A percentile compares a stretch with the other conserved stretches of the same genome.
These are phyloP conservation scores for Ceratocystiopsis sp. DNA, from an alignment of 2,329 filamentous ascomycete genomes.

Conservation along the genomic window DNA sequence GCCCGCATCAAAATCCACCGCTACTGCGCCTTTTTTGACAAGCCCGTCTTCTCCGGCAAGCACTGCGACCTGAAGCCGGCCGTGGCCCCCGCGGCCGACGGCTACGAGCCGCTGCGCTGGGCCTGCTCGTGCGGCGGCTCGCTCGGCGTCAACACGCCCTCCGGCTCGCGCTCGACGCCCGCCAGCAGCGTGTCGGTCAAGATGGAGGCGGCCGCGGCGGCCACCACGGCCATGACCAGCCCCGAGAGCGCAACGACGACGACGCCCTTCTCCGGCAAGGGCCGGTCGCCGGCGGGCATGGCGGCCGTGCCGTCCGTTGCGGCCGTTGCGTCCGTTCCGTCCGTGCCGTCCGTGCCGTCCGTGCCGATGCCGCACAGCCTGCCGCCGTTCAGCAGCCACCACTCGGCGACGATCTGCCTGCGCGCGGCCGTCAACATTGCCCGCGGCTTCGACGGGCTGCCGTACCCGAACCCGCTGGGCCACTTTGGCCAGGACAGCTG, in stretches of 20 bases:
- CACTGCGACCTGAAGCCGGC: slow-evolving; percentile 29
- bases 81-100: slow-evolving; percentile 10
- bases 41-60: slow-evolving; percentile 29
- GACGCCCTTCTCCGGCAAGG: slow-evolving; percentile 1
- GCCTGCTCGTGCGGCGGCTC: slow-evolving; percentile 18
- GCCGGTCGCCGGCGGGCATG: neutral
- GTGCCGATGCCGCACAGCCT: neutral
- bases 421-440: slow-evolving; percentile 31
- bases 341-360: no score
- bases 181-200: no score
- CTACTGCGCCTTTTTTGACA: slow-evolving; percentile 32
- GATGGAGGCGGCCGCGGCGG: no score
- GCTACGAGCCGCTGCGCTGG: slow-evolving; percentile 16
- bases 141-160: slow-evolving; percentile 5
- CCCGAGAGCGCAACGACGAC: neutral
- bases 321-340: no score
- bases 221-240: neutral
- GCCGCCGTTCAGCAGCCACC: slow-evolving; percentile 23
- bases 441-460: slow-evolving; percentile 25
- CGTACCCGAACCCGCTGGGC: slow-evolving; percentile 26
- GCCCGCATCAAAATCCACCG: slow-evolving; percentile 34
- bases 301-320: neutral
- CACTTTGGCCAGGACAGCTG: slow-evolving; percentile 16
- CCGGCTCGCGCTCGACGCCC: neutral
- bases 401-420: slow-evolving; percentile 31